phyloP scores from a whole-genome alignment of 495 filamentous ascomycete species.

The Bryoglossum gracile region DNA sequence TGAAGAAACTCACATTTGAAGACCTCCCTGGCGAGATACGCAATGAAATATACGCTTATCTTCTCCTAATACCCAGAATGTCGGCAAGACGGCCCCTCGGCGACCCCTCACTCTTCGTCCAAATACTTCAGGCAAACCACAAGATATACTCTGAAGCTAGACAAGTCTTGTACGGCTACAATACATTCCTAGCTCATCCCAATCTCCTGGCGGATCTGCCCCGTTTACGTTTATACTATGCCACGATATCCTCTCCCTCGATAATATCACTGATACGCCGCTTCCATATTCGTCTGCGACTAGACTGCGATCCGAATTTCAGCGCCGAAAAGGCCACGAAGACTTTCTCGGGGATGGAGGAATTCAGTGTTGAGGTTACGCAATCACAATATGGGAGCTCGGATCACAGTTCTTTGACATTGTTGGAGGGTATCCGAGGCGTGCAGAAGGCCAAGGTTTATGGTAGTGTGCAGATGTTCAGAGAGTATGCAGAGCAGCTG shows the following conservation, averaged over 20 bases:
- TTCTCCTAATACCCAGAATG: constrained; percentile 31
- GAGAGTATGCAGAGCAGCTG: constrained; percentile 40
- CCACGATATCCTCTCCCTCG: constrained; percentile 27
- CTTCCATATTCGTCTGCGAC: constrained; percentile 37
- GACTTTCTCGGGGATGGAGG: constrained; percentile 36
- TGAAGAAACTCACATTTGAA: constrained; percentile 28
- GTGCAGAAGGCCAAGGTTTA: constrained; percentile 35
- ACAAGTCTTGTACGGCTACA: constrained; percentile 40
- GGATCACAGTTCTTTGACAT: constrained; percentile 32
- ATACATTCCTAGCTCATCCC: constrained; percentile 46
- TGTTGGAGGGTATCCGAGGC: constrained; percentile 45
- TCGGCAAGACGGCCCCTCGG: constrained; percentile 9
- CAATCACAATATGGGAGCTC: constrained; percentile 37
- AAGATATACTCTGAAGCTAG: constrained; percentile 36
- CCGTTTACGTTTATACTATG: constrained; percentile 28
- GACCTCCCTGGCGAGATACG: constrained; percentile 43
- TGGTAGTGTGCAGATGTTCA: constrained; percentile 35
- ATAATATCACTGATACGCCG: constrained; percentile 33
- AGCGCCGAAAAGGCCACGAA: constrained; percentile 22
- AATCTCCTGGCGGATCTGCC: constrained; percentile 38
- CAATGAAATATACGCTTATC: constrained; percentile 40
- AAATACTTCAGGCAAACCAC: constrained; percentile 35
- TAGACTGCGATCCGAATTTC: constrained; percentile 40
- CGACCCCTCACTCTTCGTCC: constrained; percentile 27
- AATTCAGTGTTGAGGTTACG: constrained; percentile 39